These are phyloP conservation scores for Rhodotorula sp. DNA, from an alignment of 1,284 basidiomycete genomes.

Conservation along the genomic window DNA sequence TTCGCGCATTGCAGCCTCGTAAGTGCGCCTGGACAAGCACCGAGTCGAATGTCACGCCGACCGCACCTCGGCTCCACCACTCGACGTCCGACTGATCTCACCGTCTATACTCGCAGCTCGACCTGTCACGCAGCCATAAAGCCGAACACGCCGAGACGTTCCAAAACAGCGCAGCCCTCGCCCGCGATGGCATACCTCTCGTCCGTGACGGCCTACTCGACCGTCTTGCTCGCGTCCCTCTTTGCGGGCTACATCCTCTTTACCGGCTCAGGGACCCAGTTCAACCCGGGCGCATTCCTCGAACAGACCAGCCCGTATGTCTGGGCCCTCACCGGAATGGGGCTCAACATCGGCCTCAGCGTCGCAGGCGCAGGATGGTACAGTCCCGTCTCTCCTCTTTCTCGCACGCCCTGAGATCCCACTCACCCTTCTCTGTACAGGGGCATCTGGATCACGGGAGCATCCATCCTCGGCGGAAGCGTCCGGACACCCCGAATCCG, in stretches of 20 bases:
- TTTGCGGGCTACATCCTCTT: conserved; percentile 31
- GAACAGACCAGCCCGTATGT: conserved; percentile 91
- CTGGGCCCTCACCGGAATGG: conserved; percentile 89
- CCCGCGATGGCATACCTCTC: conserved; percentile 6
- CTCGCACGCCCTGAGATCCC: neutral
- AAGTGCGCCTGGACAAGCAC: no score
- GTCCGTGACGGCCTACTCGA: conserved; percentile 18
- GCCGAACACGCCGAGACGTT: neutral
- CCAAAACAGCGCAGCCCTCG: neutral
- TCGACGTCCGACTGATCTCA: no score
- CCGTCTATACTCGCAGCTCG: no score
- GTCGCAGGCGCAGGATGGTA: conserved; percentile 95
- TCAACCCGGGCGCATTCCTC: conserved; percentile 89
- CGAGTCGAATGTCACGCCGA: no score
- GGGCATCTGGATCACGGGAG: conserved; percentile 96
- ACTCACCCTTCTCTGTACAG: conserved; percentile 54
- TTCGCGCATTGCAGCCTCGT: no score
- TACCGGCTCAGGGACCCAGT: conserved; percentile 50
- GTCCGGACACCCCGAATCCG: conserved; percentile 90
- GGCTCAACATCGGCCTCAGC: conserved; percentile 88
- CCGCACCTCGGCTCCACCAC: no score
- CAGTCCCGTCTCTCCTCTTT: conserved; percentile 47
- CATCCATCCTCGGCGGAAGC: conserved; percentile 93
- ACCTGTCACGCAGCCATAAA: neutral
- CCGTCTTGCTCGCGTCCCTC: conserved; percentile 13